A percentile compares a stretch with the other conserved stretches of the same genome.
These are phyloP conservation scores for Chalciporus piperatus DNA, from an alignment of 768 basidiomycete species.

Conservation along the genomic window DNA sequence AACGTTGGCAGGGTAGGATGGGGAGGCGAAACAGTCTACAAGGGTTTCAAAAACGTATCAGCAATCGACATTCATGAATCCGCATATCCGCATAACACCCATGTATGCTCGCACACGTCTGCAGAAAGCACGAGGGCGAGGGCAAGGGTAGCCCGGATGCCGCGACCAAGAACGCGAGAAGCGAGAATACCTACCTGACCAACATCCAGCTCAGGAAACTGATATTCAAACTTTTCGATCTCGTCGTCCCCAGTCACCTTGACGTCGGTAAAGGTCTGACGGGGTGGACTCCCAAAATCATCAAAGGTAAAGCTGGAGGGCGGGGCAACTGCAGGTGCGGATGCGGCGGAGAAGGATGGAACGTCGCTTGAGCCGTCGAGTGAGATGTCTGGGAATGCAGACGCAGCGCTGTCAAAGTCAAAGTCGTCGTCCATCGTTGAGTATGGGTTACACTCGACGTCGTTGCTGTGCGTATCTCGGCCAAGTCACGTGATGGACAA, in stretches of 20 bases:
- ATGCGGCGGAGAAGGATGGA: constrained; percentile 33
- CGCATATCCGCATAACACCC: constrained; percentile 19
- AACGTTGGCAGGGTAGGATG: constrained; percentile 39
- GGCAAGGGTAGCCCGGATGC: background rate
- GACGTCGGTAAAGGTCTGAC: constrained; percentile 47
- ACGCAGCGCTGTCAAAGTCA: constrained; percentile 79
- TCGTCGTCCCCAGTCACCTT: constrained; percentile 85
- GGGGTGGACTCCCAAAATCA: constrained; percentile 54
- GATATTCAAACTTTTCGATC: constrained; percentile 79
- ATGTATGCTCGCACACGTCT: too few species aligned
- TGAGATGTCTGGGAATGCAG: constrained; percentile 83
- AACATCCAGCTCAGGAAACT: constrained; percentile 79
- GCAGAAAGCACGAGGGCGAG: constrained; percentile 5
- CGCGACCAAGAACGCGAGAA: background rate
- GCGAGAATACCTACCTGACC: constrained; percentile 33
- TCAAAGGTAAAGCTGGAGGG: constrained; percentile 61
- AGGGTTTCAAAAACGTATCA: constrained; percentile 1
- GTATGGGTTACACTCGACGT: background rate
- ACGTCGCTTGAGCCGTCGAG: constrained; percentile 65
- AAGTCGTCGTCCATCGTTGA: constrained; percentile 44
- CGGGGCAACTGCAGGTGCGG: constrained; percentile 29
- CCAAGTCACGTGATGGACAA: constrained; percentile 10
- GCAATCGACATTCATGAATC: constrained; percentile 10
- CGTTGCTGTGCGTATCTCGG: background rate
- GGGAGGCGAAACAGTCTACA: constrained; percentile 35